Base-by-base conservation (phyloP, 495 filamentous ascomycete genomes). In the Platismatia glauca region DNA sequence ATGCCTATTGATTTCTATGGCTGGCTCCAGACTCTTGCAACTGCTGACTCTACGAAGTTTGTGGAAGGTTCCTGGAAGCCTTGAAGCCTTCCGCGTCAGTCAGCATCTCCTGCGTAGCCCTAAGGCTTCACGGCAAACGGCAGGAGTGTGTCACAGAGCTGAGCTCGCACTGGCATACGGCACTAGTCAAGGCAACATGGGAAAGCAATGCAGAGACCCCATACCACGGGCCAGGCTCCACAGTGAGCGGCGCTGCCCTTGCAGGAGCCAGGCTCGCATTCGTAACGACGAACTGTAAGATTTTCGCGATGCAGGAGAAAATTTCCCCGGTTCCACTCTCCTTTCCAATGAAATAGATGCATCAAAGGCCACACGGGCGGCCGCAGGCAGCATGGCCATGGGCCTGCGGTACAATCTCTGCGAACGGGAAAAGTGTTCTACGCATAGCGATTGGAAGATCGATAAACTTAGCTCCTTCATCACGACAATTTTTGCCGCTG, bases 401-500 rank as follows among this genome's bases (percentile, higher is more conserved):
- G n/a, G n/a, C n/a, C n/a, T n/a, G n/a, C n/a, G n/a, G 7, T 11
- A 41, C 6, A 55, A 16, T 29, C 35, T 31, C 33, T 24, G 35
- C 44, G 18, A 55, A 55, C 13, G 43, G 16, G 31, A 41, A 39
- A 38, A 15, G 48, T 20, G 3, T 33, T n/a, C 16, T 24, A 7
- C 24, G 59, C n/a, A 41, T 24, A 0, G 16, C 44, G 59, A 63
- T 63, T 63, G 61, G 61, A 57, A 41, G 34, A 8, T 37, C 2
- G 24, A 9, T 24, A 11, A 24, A 12, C 33, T 35, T 62, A 35
- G 39, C 53, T 46, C 41, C 35, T 48, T 24, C 35, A 41, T 44
- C 52, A 31, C 60, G 44, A 34, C 38, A 35, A 50, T 22, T 57
- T 38, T 57, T 57, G 61, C 61, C 61, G 61, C 61, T 61, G 59